Evolutionary conservation across 176 grass and related monocot species (phyloP).

Genomic region (Dactylis glomerata): DNA sequence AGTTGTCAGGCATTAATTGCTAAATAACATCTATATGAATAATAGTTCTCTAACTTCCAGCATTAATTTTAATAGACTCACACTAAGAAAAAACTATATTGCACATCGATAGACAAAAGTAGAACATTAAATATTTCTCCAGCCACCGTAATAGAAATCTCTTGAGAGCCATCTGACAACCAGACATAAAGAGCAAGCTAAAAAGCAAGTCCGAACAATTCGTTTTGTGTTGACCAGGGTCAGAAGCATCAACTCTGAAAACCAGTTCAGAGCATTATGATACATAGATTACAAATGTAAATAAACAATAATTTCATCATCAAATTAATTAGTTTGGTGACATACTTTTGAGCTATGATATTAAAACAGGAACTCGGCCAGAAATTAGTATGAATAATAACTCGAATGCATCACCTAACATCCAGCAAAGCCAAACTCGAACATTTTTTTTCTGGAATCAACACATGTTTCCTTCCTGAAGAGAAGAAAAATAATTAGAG

Average conservation of each 20-base stretch:
- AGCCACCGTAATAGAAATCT: background rate
- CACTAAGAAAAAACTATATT: background rate
- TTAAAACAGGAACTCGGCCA: background rate
- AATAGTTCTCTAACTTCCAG: too few relatives aligned
- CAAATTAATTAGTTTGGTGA: background rate
- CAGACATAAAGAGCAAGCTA: background rate
- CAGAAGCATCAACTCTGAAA: background rate
- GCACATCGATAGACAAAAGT: background rate
- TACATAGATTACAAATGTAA: background rate
- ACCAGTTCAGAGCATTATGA: background rate
- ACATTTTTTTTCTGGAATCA: background rate
- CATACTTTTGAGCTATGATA: background rate
- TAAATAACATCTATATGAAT: background rate
- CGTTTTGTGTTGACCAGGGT: background rate
- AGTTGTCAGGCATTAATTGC: too few relatives aligned
- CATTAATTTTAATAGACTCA: background rate
- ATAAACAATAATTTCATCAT: background rate
- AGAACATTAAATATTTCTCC: background rate
- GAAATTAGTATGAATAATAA: background rate
- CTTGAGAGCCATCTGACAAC: background rate
- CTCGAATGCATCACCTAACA: background rate
- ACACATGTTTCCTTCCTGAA: too few relatives aligned
- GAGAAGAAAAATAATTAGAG: too few relatives aligned
- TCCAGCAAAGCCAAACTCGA: background rate
- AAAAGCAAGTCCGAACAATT: background rate